Percentiles rank a stretch among this genome's conserved stretches.
phyloP scores from a whole-genome alignment of 2,329 filamentous ascomycete species.

The Paecilomyces formosus region DNA sequence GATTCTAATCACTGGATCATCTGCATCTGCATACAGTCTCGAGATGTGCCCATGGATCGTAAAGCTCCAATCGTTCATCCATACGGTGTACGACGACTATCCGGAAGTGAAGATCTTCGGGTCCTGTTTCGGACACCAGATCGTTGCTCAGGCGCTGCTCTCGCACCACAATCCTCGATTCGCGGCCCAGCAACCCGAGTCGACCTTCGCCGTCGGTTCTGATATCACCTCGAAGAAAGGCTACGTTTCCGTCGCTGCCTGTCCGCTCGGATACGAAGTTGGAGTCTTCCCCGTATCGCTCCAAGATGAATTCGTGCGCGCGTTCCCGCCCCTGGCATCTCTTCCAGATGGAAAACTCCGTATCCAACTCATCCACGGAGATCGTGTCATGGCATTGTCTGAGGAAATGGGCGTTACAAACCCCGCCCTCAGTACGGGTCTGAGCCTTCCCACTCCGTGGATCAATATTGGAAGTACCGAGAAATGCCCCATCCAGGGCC shows the following conservation, averaged over 20 bases:
- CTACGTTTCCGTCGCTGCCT: slow-evolving; percentile 12
- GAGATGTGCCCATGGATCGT: slow-evolving; percentile 21
- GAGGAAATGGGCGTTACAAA: background rate
- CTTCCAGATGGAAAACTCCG: slow-evolving; percentile 9
- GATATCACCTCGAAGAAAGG: background rate
- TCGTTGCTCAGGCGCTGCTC: slow-evolving; percentile 21
- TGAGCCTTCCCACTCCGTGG: slow-evolving; percentile 18
- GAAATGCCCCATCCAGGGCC: slow-evolving; percentile 20
- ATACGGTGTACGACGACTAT: slow-evolving; percentile 16
- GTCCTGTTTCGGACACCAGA: slow-evolving; percentile 28
- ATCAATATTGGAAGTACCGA: slow-evolving; percentile 20
- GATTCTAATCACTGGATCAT: slow-evolving; percentile 25
- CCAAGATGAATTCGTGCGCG: slow-evolving; percentile 10
- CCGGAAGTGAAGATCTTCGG: slow-evolving; percentile 24
- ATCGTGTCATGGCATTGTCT: slow-evolving; percentile 15
- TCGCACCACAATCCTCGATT: slow-evolving; percentile 1
- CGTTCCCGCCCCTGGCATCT: slow-evolving; percentile 6
- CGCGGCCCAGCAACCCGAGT: slow-evolving; percentile 1
- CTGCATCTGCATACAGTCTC: slow-evolving; percentile 20
- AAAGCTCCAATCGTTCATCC: slow-evolving; percentile 17
- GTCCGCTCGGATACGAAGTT: slow-evolving; percentile 18
- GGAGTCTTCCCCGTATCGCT: slow-evolving; percentile 21
- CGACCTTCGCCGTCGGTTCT: background rate
- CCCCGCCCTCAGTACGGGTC: background rate
- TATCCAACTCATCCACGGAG: slow-evolving; percentile 27